These are phyloP conservation scores for Pythium volutum DNA, from an alignment of 352 stramenopile species.

Conservation along the genomic window DNA sequence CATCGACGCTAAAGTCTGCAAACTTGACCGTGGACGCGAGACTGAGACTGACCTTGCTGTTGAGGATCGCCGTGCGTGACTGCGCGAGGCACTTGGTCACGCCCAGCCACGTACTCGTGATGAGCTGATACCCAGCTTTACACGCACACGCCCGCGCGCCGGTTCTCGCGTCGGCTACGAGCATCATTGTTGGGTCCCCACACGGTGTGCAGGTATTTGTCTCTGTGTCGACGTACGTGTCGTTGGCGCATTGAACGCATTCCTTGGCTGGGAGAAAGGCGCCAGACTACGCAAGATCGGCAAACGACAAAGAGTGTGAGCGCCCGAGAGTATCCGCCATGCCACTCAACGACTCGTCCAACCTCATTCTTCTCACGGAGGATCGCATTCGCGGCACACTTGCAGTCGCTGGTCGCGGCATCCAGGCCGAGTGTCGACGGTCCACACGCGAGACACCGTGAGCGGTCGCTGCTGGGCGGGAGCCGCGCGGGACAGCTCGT, in stretches of 20 bases:
- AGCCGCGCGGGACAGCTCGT: conserved; percentile 32
- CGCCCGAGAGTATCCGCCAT: background rate
- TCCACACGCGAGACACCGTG: conserved; percentile 54
- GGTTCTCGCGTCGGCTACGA: conserved; percentile 26
- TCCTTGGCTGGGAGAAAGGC: conserved; percentile 54
- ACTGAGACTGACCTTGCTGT: conserved; percentile 43
- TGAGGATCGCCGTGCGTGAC: conserved; percentile 46
- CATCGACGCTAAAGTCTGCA: conserved; percentile 37
- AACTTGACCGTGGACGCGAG: conserved; percentile 36
- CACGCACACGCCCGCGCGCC: conserved; percentile 53
- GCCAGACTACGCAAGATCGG: conserved; percentile 36
- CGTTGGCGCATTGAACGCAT: conserved; percentile 51
- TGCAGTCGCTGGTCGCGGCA: conserved; percentile 37
- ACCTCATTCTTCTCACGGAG: conserved; percentile 53
- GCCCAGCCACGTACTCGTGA: conserved; percentile 34
- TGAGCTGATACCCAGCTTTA: conserved; percentile 44
- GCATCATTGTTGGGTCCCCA: conserved; percentile 73
- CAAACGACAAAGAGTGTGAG: background rate
- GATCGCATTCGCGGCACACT: conserved; percentile 42
- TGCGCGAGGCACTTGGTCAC: conserved; percentile 28
- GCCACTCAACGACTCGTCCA: background rate
- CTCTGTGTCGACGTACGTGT: conserved; percentile 30
- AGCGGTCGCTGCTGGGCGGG: conserved; percentile 42
- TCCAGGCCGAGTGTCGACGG: conserved; percentile 53
- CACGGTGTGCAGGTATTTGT: conserved; percentile 66